Evolutionary conservation across 2,329 filamentous ascomycete species (phyloP).

Genomic region (Diaporthe australafricana): DNA sequence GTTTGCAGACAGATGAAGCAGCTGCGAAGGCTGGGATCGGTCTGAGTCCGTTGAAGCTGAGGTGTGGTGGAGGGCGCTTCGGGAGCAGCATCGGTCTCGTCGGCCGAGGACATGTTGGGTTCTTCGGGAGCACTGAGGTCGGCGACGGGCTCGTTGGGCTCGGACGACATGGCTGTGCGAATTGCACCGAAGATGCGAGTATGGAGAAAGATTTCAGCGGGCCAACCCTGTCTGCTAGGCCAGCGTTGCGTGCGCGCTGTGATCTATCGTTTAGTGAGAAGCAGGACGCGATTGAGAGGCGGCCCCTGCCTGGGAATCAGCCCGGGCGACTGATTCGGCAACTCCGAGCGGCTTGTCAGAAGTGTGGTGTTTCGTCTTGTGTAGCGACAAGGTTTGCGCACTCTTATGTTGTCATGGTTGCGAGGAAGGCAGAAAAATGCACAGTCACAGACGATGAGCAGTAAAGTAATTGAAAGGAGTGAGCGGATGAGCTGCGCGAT

Average conservation of each 20-base stretch:
- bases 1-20: slow-evolving; percentile 75
- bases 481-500: background rate
- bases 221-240: background rate
- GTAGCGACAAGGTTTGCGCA: background rate
- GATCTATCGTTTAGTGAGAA: background rate
- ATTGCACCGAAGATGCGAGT: background rate
- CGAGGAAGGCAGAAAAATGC: background rate
- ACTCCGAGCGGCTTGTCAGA: background rate
- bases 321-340: background rate
- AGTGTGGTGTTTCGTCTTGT: background rate
- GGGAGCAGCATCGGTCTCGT: slow-evolving; percentile 7
- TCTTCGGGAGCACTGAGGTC: background rate
- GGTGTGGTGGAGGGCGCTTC: background rate
- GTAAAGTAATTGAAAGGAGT: slow-evolving; percentile 6
- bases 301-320: slow-evolving; percentile 9
- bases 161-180: slow-evolving; percentile 14
- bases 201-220: background rate
- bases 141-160: slow-evolving; percentile 18
- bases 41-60: slow-evolving; percentile 31
- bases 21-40: slow-evolving; percentile 49
- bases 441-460: background rate
- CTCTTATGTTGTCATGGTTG: background rate
- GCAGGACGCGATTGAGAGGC: background rate
- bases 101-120: slow-evolving; percentile 9
- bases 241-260: background rate